phyloP scores from a whole-genome alignment of 495 filamentous ascomycete species.

The Podospora australis region DNA sequence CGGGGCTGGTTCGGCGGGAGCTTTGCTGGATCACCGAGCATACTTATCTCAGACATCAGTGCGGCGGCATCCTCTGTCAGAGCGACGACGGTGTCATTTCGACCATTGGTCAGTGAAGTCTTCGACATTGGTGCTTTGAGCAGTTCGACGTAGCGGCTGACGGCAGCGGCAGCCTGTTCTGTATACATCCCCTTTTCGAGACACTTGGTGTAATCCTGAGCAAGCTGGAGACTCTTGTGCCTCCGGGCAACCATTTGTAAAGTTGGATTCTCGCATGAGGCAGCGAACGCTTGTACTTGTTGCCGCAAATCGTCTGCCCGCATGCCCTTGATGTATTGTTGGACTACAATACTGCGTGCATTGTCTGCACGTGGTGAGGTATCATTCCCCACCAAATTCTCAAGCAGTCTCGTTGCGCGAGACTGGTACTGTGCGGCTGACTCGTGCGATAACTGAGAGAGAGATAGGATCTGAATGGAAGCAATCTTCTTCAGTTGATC shows the following conservation, averaged over 20 bases:
- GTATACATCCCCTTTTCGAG: conserved; percentile 36
- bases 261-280: conserved; percentile 5
- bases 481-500: conserved; percentile 41
- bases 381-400: conserved; percentile 26
- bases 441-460: conserved; percentile 43
- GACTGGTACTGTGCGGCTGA: conserved; percentile 35
- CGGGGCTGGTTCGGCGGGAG: conserved; percentile 42
- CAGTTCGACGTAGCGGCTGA: conserved; percentile 37
- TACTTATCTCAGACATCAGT: conserved; percentile 28
- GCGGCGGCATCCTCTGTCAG: conserved; percentile 10
- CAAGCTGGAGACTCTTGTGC: conserved; percentile 44
- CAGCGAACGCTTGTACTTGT: conserved; percentile 30
- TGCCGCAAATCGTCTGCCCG: conserved; percentile 27
- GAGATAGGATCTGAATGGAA: conserved; percentile 40
- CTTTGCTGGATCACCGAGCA: conserved; percentile 35
- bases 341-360: conserved; percentile 17
- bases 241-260: conserved; percentile 30
- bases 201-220: conserved; percentile 40
- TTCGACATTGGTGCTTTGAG: conserved; percentile 15
- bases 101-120: neutral
- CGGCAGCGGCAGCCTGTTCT: conserved; percentile 17
- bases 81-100: conserved; percentile 22
- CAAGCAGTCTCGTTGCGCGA: conserved; percentile 32
- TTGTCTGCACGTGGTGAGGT: conserved; percentile 12
- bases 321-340: conserved; percentile 44